These are phyloP conservation scores for Angomonas deanei DNA, from an alignment of 208 protist species.

Conservation along the genomic window DNA sequence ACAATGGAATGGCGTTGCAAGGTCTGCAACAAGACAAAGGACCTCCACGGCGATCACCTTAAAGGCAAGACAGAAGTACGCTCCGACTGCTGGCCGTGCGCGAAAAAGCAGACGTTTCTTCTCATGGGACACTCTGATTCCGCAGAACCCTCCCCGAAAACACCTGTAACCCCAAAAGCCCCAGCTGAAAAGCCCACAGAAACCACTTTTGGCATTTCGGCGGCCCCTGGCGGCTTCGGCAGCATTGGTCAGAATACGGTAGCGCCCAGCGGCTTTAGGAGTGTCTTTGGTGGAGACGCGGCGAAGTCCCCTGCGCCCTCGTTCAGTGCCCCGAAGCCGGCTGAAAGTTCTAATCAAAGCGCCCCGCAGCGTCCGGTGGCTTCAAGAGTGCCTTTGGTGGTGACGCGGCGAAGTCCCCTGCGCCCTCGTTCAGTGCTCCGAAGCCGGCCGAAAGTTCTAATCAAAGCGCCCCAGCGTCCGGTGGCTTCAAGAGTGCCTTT, in stretches of 20 bases:
- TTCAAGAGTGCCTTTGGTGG: no score
- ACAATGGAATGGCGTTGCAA: slow-evolving; percentile 39
- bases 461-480: not conserved
- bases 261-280: no score
- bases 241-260: no score
- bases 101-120: slow-evolving; percentile 31
- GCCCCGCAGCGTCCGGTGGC: no score
- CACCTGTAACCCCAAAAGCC: not conserved
- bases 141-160: not conserved
- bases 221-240: not conserved
- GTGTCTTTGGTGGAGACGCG: no score
- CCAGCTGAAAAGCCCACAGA: not conserved
- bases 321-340: not conserved
- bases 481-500: not conserved
- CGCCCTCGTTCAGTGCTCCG: no score
- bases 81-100: slow-evolving; percentile 58
- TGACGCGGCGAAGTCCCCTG: no score
- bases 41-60: slow-evolving; percentile 29
- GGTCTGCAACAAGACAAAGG: slow-evolving; percentile 31
- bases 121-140: not conserved
- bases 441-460: not conserved
- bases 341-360: no score
- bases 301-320: not conserved
- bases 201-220: not conserved
- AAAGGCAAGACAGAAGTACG: slow-evolving; percentile 38